Evolutionary conservation across 768 basidiomycete genomes (phyloP), one percentile per base, ranked within the genome.

Genomic region (Sarcodon sp.): DNA sequence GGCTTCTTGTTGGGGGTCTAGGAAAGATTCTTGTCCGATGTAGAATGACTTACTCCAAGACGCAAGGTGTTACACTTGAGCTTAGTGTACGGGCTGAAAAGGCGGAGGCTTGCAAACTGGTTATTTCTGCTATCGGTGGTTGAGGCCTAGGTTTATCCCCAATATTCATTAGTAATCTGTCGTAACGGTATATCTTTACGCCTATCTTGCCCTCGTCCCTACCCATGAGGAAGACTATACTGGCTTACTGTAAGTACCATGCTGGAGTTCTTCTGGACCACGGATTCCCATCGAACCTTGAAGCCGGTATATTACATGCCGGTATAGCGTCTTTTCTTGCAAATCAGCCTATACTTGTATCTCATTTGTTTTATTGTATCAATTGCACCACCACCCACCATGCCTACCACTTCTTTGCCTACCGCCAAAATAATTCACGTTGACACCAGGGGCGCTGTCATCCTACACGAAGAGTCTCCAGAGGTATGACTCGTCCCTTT

Each of bases 11-110:
- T 41, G 93, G 94, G 33, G 92, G 92, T 18, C 91, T 88, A 21
- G 93, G 92, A n/a, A 97, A 97, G 69, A 87, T 96, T 33, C 75
- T 99, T 48, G 92, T 81, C 18, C 80, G 92, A 52, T 88, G 87
- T 68, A 76, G 94, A 52, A 99, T 98, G 96, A 97, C 94, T 9
- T 97, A 77, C 65, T 82, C 86, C 39, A 70, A 81, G 51, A 91
- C 88, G 12, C 73, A 83, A 54, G 96, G 96, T 7, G 96, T 99
- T 13, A 93, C 91, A 33, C 68, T 99, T 50, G 93, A 98, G 67
- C 67, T 99, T 38, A 73, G 76, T 31, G 93, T 94, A 16, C 80
- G 94, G 45, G 92, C 92, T 46, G 96, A 99, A 64, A 83, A 85
- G 66, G 79, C 87, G 61, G 79, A 79, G 54, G 88, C 81, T 6